Percentiles rank a stretch among this genome's conserved stretches.
Conservation (phyloP, 2,329 filamentous ascomycete species). For the Ascochyta rabiei region DNA sequence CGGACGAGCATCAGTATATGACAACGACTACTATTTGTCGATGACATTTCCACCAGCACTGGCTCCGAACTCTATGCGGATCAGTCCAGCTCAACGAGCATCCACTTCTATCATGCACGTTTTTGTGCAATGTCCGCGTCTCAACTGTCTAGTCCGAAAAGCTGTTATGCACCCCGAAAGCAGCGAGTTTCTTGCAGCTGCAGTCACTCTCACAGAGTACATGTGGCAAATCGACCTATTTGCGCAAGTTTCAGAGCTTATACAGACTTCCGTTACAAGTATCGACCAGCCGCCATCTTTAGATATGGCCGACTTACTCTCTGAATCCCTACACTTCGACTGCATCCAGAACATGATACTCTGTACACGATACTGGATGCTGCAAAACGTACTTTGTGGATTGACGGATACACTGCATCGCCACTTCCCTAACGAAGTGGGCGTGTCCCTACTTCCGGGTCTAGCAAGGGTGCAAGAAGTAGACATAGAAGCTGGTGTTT, state of each 20-base stretch:
- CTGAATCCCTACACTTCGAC: constrained; percentile 27
- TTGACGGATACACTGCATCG: constrained; percentile 32
- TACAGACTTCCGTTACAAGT: constrained; percentile 21
- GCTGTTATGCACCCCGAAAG: constrained; percentile 28
- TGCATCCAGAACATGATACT: constrained; percentile 32
- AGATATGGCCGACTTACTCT: constrained; percentile 29
- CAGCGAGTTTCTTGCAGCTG: constrained; percentile 23
- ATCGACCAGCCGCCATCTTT: constrained; percentile 15
- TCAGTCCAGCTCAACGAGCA: constrained; percentile 25
- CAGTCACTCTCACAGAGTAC: constrained; percentile 30
- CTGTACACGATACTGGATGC: constrained; percentile 37
- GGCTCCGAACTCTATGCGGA: not conserved
- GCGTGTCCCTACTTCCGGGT: constrained; percentile 26
- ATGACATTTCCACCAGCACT: constrained; percentile 28
- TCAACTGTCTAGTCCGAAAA: constrained; percentile 29
- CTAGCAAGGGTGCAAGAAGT: constrained; percentile 17
- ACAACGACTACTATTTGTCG: constrained; percentile 37
- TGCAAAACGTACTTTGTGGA: constrained; percentile 32
- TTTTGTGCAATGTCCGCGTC: constrained; percentile 36
- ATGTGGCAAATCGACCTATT: constrained; percentile 28
- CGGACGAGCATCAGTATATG: constrained; percentile 36
- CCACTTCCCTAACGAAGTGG: constrained; percentile 26
- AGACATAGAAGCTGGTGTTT: constrained; percentile 29
- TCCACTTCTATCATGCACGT: constrained; percentile 40
- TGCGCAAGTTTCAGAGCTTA: constrained; percentile 22